Base-by-base conservation (phyloP, 306 rosid species). In the Gleditsia sinensis region DNA sequence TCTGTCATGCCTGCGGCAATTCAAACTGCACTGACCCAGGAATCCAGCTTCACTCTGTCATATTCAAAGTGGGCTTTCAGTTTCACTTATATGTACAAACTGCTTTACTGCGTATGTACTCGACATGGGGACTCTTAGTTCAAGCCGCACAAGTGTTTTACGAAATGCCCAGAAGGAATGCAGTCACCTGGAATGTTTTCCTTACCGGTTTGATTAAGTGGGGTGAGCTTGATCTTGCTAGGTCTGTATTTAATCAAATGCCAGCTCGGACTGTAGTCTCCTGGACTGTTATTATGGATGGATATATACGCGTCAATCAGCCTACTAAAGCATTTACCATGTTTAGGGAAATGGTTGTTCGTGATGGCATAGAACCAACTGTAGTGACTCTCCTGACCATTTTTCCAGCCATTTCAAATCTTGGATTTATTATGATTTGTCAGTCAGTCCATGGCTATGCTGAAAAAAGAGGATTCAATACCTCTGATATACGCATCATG, bases 251-350 rank as follows among this genome's bases (percentile, higher is more conserved):
- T 80, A 56, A 79, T 71, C 75, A 24, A 20, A 90, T 90, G 93
- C 84, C 88, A 6, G 45, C 4, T 32, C 81, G 86, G 68, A 88
- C 71, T 68, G 90, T 90, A 4, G 90, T 87, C 24, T 90, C 96
- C 1, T 88, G 96, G 93, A 90, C 96, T 40, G 82, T 80, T 68
- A 78, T 90, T 55, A 86, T 90, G 25, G 96, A 90, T 79, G 87
- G 84, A 0, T 83, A 81, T 67, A 83, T 90, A 1, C 82, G 91
- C 1, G 33, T 28, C 63, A 81, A 84, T 78, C 75, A 24, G 81
- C 82, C 84, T n/a, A n/a, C 36, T 13, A 83, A 84, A 65, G 96
- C 93, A 30, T 33, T 83, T 51, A 66, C 63, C 23, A 67, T 86
- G 86, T 90, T 83, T 80, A 75, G 78, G 62, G 74, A 71, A 68